A percentile compares a stretch with the other conserved stretches of the same genome.
These are phyloP conservation scores for Leishmania tropica DNA, from an alignment of 208 protist genomes.

Conservation along the genomic window DNA sequence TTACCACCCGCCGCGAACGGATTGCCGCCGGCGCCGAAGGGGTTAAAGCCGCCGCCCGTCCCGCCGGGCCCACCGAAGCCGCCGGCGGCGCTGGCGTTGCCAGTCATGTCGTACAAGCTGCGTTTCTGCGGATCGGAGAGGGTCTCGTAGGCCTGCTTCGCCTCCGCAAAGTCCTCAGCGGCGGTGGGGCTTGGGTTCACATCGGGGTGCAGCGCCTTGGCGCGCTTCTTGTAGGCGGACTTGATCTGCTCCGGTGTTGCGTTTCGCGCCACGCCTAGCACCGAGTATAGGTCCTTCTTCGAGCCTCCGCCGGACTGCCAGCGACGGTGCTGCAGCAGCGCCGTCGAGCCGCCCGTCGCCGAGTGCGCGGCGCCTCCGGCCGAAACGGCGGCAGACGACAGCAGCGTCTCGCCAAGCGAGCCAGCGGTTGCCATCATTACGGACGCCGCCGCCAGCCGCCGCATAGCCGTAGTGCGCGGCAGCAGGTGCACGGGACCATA, in stretches of 20 bases:
- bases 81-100: conserved; percentile 70
- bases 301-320: conserved; percentile 33
- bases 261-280: conserved; percentile 81
- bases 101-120: conserved; percentile 93
- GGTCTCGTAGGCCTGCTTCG: conserved; percentile 92
- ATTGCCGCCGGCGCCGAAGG: conserved; percentile 55
- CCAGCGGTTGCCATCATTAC: background rate
- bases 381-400: background rate
- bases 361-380: background rate
- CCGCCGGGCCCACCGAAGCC: conserved; percentile 46
- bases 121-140: conserved; percentile 89
- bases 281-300: conserved; percentile 82
- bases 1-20: conserved; percentile 58
- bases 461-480: conserved; percentile 6
- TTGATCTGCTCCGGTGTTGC: conserved; percentile 88
- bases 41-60: conserved; percentile 45
- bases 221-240: conserved; percentile 82
- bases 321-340: conserved; percentile 9
- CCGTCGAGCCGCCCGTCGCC: conserved; percentile 8
- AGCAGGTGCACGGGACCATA: background rate
- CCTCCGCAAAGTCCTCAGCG: conserved; percentile 87
- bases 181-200: conserved; percentile 82
- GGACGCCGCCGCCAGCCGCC: background rate
- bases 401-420: background rate
- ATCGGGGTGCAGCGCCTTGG: conserved; percentile 89